Conservation (phyloP, 805 yeast species). For the Yarrowia sp. region DNA sequence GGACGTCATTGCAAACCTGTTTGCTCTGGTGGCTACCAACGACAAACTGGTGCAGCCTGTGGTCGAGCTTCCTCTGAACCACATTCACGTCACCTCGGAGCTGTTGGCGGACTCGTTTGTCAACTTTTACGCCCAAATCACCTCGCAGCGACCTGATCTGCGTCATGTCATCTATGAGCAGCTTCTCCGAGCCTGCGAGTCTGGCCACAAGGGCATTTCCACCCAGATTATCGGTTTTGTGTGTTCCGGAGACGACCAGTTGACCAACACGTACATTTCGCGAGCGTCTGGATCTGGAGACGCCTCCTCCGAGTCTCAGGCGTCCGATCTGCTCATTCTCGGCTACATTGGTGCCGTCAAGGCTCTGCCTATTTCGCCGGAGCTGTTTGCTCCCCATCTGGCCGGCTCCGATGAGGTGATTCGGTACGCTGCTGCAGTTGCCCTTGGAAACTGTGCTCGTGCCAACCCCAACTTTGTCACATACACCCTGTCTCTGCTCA, state of each 20-base stretch:
- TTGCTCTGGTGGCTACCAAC: neutral
- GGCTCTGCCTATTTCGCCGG: slow-evolving; percentile 38
- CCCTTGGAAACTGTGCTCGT: slow-evolving; percentile 8
- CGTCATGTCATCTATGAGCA: slow-evolving; percentile 10
- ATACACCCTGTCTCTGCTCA: neutral
- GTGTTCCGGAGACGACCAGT: slow-evolving; percentile 3
- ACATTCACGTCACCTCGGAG: slow-evolving; percentile 13
- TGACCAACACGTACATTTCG: neutral
- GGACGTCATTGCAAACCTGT: slow-evolving; percentile 1
- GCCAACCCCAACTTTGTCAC: slow-evolving; percentile 6
- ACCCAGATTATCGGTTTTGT: slow-evolving; percentile 8
- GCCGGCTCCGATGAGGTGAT: slow-evolving; percentile 39
- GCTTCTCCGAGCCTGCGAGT: neutral
- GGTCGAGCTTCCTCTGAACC: neutral
- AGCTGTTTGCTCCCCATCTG: slow-evolving; percentile 40
- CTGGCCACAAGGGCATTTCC: slow-evolving; percentile 15
- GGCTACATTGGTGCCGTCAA: slow-evolving; percentile 48
- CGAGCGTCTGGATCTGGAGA: neutral
- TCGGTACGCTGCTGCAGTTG: slow-evolving; percentile 46
- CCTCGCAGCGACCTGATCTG: neutral
- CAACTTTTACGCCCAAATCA: slow-evolving; percentile 17
- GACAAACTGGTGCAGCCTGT: neutral
- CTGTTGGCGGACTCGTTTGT: slow-evolving; percentile 5
- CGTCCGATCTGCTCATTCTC: slow-evolving; percentile 41
- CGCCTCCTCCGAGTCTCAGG: neutral